A percentile compares a stretch with the other conserved stretches of the same genome.
Conservation (phyloP, 1,139 yeast species). For the Pneumocystis oryctolagi region DNA sequence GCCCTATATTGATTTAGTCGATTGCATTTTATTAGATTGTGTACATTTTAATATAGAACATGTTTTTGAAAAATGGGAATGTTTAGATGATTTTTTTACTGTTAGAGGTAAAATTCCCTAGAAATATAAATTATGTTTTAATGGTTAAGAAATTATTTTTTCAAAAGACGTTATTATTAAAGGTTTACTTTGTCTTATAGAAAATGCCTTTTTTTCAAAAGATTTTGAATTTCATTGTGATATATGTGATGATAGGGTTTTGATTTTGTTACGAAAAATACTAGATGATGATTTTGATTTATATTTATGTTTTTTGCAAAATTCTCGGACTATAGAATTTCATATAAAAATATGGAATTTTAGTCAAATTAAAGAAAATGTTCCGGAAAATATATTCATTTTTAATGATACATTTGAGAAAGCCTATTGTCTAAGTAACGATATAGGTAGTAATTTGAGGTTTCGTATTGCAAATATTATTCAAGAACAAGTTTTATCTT, state of each 20-base stretch:
- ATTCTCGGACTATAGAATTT: background rate
- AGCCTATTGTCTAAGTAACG: background rate
- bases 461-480: background rate
- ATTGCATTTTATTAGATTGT: background rate
- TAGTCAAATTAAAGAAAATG: background rate
- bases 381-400: background rate
- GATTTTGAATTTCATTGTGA: background rate
- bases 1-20: background rate
- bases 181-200: background rate
- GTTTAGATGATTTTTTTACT: background rate
- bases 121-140: background rate
- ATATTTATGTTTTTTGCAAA: background rate
- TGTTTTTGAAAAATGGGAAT: background rate
- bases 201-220: background rate
- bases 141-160: background rate
- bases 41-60: background rate
- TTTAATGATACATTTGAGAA: background rate
- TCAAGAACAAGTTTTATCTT: background rate
- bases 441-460: background rate
- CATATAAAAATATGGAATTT: background rate
- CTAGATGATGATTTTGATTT: background rate
- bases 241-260: background rate
- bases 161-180: background rate
- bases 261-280: background rate
- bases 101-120: background rate